phyloP scores from a whole-genome alignment of 768 basidiomycete genomes.

The Crassisporium funariophilum region DNA sequence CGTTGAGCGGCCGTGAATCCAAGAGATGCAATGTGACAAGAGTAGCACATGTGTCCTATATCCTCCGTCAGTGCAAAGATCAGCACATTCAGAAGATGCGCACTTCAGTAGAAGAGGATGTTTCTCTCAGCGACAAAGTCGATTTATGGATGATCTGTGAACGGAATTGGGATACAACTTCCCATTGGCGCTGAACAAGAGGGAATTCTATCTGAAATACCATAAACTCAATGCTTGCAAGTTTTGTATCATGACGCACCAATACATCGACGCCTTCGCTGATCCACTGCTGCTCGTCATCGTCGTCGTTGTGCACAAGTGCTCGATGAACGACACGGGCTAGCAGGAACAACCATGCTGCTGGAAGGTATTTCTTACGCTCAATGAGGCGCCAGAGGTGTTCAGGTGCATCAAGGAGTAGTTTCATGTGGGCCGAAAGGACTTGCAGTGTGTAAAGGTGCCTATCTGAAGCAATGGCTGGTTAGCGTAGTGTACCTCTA shows the following conservation, averaged over 20 bases:
- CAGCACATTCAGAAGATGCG: conserved; percentile 14
- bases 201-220: conserved; percentile 76
- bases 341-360: conserved; percentile 86
- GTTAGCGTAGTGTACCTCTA: neutral
- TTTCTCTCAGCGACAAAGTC: conserved; percentile 75
- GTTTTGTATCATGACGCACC: conserved; percentile 38
- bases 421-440: conserved; percentile 85
- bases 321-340: conserved; percentile 83
- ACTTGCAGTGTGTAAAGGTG: conserved; percentile 71
- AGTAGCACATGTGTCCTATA: conserved; percentile 73
- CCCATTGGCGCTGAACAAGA: conserved; percentile 92
- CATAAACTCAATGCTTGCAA: conserved; percentile 2
- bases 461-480: conserved; percentile 45
- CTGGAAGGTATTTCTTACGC: conserved; percentile 74
- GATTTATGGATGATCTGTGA: conserved; percentile 88
- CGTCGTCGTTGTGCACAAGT: conserved; percentile 62
- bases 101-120: conserved; percentile 54
- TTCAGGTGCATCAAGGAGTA: conserved; percentile 91
- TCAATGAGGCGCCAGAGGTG: conserved; percentile 89
- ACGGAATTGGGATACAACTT: conserved; percentile 82
- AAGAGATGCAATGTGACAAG: conserved; percentile 86
- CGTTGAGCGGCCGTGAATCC: conserved; percentile 78
- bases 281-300: conserved; percentile 63
- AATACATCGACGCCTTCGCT: conserved; percentile 62
- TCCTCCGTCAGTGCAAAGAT: conserved; percentile 1